Conservation (phyloP, 73 alveolate genomes). For the Halteria grandinella region DNA sequence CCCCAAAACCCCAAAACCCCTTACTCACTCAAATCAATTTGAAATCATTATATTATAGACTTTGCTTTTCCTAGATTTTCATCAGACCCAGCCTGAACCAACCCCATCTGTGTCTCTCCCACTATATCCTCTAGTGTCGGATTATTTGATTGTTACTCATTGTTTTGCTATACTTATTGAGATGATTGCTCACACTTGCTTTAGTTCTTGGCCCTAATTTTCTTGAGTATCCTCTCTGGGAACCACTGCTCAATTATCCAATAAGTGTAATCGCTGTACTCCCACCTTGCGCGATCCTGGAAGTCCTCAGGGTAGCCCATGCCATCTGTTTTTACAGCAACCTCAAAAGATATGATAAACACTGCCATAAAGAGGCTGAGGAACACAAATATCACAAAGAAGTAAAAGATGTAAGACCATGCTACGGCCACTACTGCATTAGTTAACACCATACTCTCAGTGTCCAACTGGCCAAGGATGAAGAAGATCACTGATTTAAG, state of each 20-base stretch:
- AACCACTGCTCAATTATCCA: slow-evolving; percentile 58
- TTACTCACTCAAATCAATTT: not conserved
- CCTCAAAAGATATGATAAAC: no score
- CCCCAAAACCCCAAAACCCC: slow-evolving; percentile 1
- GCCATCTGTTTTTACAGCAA: no score
- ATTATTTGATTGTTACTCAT: no score
- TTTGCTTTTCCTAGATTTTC: no score
- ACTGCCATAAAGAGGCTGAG: no score
- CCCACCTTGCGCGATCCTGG: slow-evolving; percentile 35
- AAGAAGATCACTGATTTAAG: slow-evolving; percentile 16
- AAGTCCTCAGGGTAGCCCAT: no score
- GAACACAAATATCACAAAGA: slow-evolving; percentile 33
- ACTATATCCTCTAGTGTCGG: no score
- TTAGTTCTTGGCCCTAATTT: not conserved
- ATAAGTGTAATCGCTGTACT: slow-evolving; percentile 33
- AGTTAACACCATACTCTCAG: slow-evolving; percentile 6
- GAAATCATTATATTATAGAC: no score
- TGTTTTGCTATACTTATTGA: no score
- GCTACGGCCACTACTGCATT: slow-evolving; percentile 34
- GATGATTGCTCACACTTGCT: no score
- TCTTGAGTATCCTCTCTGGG: slow-evolving; percentile 34
- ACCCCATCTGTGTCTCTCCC: no score
- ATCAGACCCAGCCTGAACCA: no score
- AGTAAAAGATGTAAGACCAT: slow-evolving; percentile 38
- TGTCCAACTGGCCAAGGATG: slow-evolving; percentile 16